A percentile compares a stretch with the other conserved stretches of the same genome.
These are phyloP conservation scores for Vitellaria paradoxa DNA, from an alignment of 179 eudicot species.

Conservation along the genomic window DNA sequence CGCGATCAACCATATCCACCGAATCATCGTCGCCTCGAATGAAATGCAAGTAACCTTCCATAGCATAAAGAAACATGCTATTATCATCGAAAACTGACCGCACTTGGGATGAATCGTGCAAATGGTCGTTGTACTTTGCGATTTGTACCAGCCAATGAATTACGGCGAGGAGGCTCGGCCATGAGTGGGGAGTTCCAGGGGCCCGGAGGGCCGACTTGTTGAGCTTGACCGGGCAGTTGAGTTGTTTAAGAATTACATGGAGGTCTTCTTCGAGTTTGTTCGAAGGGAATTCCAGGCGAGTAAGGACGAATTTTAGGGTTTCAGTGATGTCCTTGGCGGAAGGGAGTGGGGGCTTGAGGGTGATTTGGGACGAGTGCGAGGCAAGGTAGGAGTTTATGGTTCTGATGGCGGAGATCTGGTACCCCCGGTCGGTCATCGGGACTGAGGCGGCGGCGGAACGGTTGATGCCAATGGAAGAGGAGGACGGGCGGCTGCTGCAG, in stretches of 20 bases:
- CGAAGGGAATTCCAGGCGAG: slow-evolving; percentile 33
- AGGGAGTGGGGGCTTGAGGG: slow-evolving; percentile 62
- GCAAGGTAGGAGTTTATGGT: slow-evolving; percentile 63
- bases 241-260: slow-evolving; percentile 32
- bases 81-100: slow-evolving; percentile 27
- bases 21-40: slow-evolving; percentile 75
- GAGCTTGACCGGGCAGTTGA: slow-evolving; percentile 68
- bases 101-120: slow-evolving; percentile 18
- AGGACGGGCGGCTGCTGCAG: slow-evolving; percentile 75
- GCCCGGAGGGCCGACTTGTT: slow-evolving; percentile 71
- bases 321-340: slow-evolving; percentile 63
- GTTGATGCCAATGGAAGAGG: slow-evolving; percentile 20
- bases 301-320: slow-evolving; percentile 49
- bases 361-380: slow-evolving; percentile 37
- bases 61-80: slow-evolving; percentile 33
- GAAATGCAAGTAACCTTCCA: slow-evolving; percentile 50
- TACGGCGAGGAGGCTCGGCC: slow-evolving; percentile 63
- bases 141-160: slow-evolving; percentile 82
- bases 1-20: slow-evolving; percentile 44
- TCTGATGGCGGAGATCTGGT: slow-evolving; percentile 53
- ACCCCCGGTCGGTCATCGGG: slow-evolving; percentile 35
- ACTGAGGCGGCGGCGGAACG: slow-evolving; percentile 23
- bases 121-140: slow-evolving; percentile 44
- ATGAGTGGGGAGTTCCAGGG: slow-evolving; percentile 83
- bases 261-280: slow-evolving; percentile 67